Conservation (phyloP, 257 asterid species). For the Scutellaria galericulata region DNA sequence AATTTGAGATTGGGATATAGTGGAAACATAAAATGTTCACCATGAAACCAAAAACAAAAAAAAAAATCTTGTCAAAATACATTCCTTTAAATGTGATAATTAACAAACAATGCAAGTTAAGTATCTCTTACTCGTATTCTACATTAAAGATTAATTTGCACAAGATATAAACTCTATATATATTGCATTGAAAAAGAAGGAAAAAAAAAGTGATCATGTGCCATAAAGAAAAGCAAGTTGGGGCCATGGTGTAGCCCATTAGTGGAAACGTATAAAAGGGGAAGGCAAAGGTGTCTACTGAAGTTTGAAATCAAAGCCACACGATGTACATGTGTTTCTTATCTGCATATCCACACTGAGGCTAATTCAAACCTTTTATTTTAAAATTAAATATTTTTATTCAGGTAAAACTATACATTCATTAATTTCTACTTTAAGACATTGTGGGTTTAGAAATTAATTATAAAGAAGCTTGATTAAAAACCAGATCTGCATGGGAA, state of each 20-base stretch:
- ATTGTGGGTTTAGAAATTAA: too few species aligned
- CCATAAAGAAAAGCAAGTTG: slow-evolving; percentile 18
- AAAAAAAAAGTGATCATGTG: not conserved
- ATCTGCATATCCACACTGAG: slow-evolving; percentile 21
- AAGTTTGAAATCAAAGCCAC: slow-evolving; percentile 15
- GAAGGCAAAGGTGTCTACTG: slow-evolving; percentile 16
- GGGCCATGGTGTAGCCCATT: slow-evolving; percentile 32
- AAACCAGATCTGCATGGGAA: not conserved
- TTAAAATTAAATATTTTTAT: not conserved
- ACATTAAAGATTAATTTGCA: not conserved
- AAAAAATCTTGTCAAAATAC: too few species aligned
- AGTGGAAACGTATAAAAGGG: not conserved
- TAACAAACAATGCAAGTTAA: too few species aligned
- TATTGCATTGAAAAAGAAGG: not conserved
- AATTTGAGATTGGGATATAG: too few species aligned
- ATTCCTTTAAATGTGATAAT: too few species aligned
- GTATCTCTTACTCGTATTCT: too few species aligned
- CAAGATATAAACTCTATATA: not conserved
- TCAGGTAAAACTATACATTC: not conserved
- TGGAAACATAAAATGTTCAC: too few species aligned
- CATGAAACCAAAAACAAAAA: too few species aligned
- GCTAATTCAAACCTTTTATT: not conserved
- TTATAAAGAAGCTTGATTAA: not conserved
- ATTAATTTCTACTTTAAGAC: not conserved
- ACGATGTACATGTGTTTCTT: not conserved